Percentiles rank a stretch among this genome's conserved stretches.
Conservation (phyloP, 805 yeast genomes). For the Lachancea kluyveri region DNA sequence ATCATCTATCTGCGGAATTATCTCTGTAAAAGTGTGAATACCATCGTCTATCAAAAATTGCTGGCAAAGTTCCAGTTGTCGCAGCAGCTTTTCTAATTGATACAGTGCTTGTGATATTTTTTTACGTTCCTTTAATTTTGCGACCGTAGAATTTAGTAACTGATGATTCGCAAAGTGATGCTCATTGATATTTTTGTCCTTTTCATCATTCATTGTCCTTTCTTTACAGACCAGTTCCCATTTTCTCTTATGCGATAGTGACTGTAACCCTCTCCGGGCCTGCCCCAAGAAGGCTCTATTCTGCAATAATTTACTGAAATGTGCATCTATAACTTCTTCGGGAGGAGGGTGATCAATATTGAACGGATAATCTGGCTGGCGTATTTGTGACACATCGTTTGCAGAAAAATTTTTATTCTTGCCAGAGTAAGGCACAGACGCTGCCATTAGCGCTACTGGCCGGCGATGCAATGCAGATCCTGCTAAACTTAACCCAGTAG, state of each 20-base stretch:
- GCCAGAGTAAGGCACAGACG: slow-evolving; percentile 3
- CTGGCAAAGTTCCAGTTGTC: slow-evolving; percentile 16
- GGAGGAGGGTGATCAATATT: slow-evolving; percentile 15
- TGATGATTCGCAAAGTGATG: slow-evolving; percentile 1
- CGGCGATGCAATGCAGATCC: slow-evolving; percentile 11
- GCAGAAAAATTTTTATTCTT: slow-evolving; percentile 8
- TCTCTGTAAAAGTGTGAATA: slow-evolving; percentile 10
- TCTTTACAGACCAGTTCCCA: slow-evolving; percentile 27
- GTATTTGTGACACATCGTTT: not conserved
- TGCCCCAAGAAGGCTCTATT: slow-evolving; percentile 25
- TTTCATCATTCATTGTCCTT: slow-evolving; percentile 1
- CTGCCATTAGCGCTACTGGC: not conserved
- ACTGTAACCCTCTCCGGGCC: slow-evolving; percentile 18
- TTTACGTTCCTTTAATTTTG: slow-evolving; percentile 5
- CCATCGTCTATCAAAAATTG: slow-evolving; percentile 15
- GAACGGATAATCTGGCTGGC: not conserved
- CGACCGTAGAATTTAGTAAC: slow-evolving; percentile 1
- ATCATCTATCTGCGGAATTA: slow-evolving; percentile 4
- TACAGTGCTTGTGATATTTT: slow-evolving; percentile 15
- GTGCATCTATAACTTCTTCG: slow-evolving; percentile 15
- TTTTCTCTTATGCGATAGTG: slow-evolving; percentile 21
- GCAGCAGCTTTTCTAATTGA: slow-evolving; percentile 23
- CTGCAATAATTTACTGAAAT: slow-evolving; percentile 18
- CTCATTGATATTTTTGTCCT: slow-evolving; percentile 1
- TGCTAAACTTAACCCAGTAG: slow-evolving; percentile 17